Base-by-base conservation (phyloP, 2,329 filamentous ascomycete genomes). In the Chaetomium sp. region DNA sequence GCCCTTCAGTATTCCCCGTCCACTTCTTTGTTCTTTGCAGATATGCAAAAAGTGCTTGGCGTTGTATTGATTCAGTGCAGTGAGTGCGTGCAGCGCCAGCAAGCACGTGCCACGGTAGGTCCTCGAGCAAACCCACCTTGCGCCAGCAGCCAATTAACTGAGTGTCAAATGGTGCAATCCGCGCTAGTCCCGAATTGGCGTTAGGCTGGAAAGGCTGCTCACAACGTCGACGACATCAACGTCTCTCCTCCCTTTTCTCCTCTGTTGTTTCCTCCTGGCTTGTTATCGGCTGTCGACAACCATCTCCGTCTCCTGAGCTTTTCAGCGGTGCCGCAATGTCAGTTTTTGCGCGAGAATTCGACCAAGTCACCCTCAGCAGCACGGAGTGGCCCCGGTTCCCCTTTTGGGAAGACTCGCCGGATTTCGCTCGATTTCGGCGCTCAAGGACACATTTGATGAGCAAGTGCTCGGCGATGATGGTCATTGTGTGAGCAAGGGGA, bases 151-250 rank as follows among this genome's bases (percentile, higher is more conserved):
- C 56, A 59, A 64, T 55, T 13, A 29, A 10, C 16, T 6, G 4
- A n/a, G 10, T 8, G 42, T 9, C 7, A 66, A 60, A 72, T 72
- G 70, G 69, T 68, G 70, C 70, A 70, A 72, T 72, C 66, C 62
- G 60, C 68, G 67, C 71, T 72, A 72, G 65, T 45, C 70, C 68
- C 51, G 66, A 66, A 70, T 19, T 51, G 58, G 67, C 9, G 1
- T 54, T 57, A 33, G 62, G 1, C 25, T 56, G 29, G 55, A 67
- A 67, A 60, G 55, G 63, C 62, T 59, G 58, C 60, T 65, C 53
- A 50, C 35, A 23, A 61, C 55, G 62, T 60, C 66, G 65, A 70
- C 69, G 65, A 71, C 66, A 55, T 65, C 62, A 45, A 66, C 53
- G 33, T 63, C 31, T 31, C 62, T 55, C 65, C 55, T 49, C 58